These are phyloP conservation scores for Aspergillus luchuensis DNA, from an alignment of 2,329 filamentous ascomycete species.

Conservation along the genomic window DNA sequence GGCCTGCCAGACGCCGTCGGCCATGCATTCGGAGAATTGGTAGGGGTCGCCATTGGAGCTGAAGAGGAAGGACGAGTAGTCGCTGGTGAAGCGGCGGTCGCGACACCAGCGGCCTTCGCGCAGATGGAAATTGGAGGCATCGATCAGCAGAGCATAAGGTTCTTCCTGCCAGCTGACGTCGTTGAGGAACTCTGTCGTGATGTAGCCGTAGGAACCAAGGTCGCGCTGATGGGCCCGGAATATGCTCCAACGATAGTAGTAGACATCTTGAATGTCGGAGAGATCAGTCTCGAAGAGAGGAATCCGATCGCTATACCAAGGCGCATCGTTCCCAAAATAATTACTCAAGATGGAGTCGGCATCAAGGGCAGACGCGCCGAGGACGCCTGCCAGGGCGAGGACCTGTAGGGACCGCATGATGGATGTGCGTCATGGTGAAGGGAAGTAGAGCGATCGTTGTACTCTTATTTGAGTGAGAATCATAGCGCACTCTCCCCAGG, in stretches of 20 bases:
- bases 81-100: constrained; percentile 48
- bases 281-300: constrained; percentile 21
- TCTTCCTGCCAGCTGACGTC: constrained; percentile 46
- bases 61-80: constrained; percentile 48
- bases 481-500: too few relatives aligned
- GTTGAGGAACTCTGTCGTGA: constrained; percentile 50
- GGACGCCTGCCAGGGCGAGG: not conserved
- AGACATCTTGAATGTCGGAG: constrained; percentile 38
- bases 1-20: constrained; percentile 40
- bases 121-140: constrained; percentile 49
- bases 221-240: constrained; percentile 50
- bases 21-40: constrained; percentile 50
- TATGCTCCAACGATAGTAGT: constrained; percentile 51
- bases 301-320: constrained; percentile 24
- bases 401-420: not conserved
- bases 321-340: constrained; percentile 23
- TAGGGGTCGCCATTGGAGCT: constrained; percentile 43
- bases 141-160: constrained; percentile 48
- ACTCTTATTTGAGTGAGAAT: too few relatives aligned
- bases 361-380: constrained; percentile 3
- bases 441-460: too few relatives aligned
- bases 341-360: constrained; percentile 3
- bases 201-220: constrained; percentile 45
- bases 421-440: too few relatives aligned
- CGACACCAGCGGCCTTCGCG: constrained; percentile 49